Evolutionary conservation across 164 flowering plant species (phyloP).

Genomic region (Taxillus chinensis): DNA sequence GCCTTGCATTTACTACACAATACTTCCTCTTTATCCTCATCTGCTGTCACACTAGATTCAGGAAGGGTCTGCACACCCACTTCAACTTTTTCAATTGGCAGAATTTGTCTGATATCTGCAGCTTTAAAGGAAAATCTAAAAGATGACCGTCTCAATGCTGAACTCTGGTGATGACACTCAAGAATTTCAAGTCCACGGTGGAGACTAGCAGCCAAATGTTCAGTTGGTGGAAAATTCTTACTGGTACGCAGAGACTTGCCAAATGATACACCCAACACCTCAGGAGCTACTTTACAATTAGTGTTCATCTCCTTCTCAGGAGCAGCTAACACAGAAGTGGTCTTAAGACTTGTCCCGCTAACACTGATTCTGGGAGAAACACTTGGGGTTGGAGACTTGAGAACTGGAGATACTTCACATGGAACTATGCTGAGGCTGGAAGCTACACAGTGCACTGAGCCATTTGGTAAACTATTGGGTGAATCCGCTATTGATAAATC

Average conservation of each 20-base stretch:
- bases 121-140: constrained; percentile 67
- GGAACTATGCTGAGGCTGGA: constrained; percentile 34
- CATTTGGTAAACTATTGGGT: constrained; percentile 10
- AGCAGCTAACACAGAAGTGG: constrained; percentile 46
- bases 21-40: constrained; percentile 16
- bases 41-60: constrained; percentile 18
- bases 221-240: constrained; percentile 33
- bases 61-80: constrained; percentile 69
- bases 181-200: constrained; percentile 77
- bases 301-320: constrained; percentile 37
- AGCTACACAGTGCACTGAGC: constrained; percentile 15
- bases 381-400: constrained; percentile 61
- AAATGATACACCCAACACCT: constrained; percentile 22
- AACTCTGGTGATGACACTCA: constrained; percentile 48
- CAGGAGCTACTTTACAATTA: constrained; percentile 12
- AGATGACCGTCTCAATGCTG: constrained; percentile 53
- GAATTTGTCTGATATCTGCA: constrained; percentile 32
- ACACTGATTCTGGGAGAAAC: constrained; percentile 50
- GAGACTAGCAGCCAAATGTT: constrained; percentile 76
- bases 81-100: constrained; percentile 52
- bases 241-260: constrained; percentile 26
- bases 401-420: constrained; percentile 34
- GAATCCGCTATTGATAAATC: constrained; percentile 9
- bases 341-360: constrained; percentile 63
- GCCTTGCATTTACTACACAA: constrained; percentile 61